Base-by-base conservation (phyloP, 2,329 filamentous ascomycete genomes). In the Graphilbum fragrans region DNA sequence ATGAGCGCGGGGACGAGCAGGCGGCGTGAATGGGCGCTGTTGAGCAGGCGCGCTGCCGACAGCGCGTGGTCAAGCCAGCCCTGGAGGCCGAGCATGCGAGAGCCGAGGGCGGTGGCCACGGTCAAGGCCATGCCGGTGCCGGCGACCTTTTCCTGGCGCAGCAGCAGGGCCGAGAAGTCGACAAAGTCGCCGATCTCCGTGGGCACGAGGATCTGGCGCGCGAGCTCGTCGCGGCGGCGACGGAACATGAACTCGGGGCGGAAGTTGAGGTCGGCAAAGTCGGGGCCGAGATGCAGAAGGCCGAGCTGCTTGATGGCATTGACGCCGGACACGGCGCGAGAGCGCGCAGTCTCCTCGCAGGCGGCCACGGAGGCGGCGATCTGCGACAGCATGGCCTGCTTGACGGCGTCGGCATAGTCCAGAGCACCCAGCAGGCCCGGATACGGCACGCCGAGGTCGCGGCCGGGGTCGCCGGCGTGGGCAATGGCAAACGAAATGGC, bases 111-210 rank as follows among this genome's bases (percentile, higher is more conserved):
- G 43, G 86, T 88, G 10, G 84, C 84, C 29, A 94, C 74, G 1
- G 92, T 98, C 55, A 98, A 71, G 6, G 90, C 92, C 82, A 98
- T 88, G 48, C 92, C 84, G 3, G 88, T 93, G 32, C 90, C 86
- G 6, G 90, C 88, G 42, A 93, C 72, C 69, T 96, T 98, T 62
- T 98, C 92, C 58, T 96, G 90, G 41, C 80, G 74, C 55, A 95
- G 86, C 65, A 94, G 72, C 6, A 96, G 64, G 11, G 78, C 83
- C 17, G 78, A 72, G 59, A 87, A 70, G 59, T 98, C 92, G 53
- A 98, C 85, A 67, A 98, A 96, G 63, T 98, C 92, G 73, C 73
- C 83, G 1, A 94, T 52, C 55, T 98, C 88, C 4, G 92, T 84
- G 41, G 92, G 78, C 18, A 94, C 79, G 46, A 95, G 79, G 16